Evolutionary conservation across 2,329 filamentous ascomycete species (phyloP).

Genomic region (Aspergillus glaucus): DNA sequence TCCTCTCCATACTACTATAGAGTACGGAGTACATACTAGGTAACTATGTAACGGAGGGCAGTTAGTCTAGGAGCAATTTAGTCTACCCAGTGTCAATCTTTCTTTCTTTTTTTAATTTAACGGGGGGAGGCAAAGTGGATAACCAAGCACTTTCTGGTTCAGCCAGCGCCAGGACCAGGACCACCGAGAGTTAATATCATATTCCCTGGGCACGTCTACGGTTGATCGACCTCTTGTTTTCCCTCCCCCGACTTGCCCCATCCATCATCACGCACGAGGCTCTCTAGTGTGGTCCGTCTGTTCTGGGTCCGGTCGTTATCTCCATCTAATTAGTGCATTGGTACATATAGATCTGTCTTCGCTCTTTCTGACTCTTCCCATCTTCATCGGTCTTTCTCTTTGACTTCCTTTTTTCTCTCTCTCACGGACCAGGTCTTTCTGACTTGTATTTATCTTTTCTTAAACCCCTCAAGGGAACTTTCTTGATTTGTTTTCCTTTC

Average conservation of each 20-base stretch:
- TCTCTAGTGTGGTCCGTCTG: neutral
- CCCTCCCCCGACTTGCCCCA: neutral
- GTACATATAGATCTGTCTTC: neutral
- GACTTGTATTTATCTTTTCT: neutral
- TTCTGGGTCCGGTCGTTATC: neutral
- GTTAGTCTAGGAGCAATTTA: too few relatives aligned
- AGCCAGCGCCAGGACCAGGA: neutral
- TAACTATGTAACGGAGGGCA: too few relatives aligned
- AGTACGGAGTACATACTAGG: neutral
- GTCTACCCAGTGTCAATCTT: too few relatives aligned
- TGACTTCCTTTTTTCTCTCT: neutral
- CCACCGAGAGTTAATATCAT: neutral
- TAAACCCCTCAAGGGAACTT: too few relatives aligned
- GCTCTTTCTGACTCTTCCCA: constrained; percentile 4
- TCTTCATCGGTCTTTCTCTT: constrained; percentile 3
- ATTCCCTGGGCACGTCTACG: neutral
- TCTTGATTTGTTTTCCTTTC: too few relatives aligned
- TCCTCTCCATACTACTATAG: neutral
- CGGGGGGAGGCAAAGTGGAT: neutral
- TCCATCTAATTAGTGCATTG: neutral
- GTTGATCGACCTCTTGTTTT: neutral
- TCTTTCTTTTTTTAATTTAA: too few relatives aligned
- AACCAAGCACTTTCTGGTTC: neutral
- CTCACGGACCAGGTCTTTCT: neutral
- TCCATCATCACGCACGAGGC: neutral